Percentiles rank a stretch among this genome's conserved stretches.
phyloP scores from a whole-genome alignment of 2,329 filamentous ascomycete genomes.

The Botrytis aclada region DNA sequence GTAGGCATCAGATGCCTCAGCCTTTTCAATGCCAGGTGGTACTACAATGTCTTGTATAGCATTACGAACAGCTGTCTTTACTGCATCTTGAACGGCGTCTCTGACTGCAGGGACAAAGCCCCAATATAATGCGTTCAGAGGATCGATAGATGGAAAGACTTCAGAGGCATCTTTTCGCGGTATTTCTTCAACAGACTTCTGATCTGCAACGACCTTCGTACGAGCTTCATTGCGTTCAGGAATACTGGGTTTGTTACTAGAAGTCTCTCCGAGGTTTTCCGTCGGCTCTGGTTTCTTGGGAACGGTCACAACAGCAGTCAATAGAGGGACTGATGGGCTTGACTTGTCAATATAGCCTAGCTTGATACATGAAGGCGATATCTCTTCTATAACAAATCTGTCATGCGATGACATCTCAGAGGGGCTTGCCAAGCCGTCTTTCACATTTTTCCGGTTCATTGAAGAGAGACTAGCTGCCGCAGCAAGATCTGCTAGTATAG shows the following conservation, averaged over 20 bases:
- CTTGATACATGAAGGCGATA: slow-evolving; percentile 18
- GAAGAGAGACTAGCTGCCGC: slow-evolving; percentile 10
- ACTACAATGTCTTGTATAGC: slow-evolving; percentile 29
- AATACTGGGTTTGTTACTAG: slow-evolving; percentile 9
- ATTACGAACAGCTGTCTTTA: slow-evolving; percentile 32
- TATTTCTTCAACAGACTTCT: slow-evolving; percentile 19
- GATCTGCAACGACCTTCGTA: not conserved
- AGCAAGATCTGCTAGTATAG: slow-evolving; percentile 13
- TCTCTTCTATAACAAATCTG: slow-evolving; percentile 14
- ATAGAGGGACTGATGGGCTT: slow-evolving; percentile 8
- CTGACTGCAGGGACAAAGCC: slow-evolving; percentile 33
- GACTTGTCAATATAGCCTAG: slow-evolving; percentile 17
- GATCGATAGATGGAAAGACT: slow-evolving; percentile 14
- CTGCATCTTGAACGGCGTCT: slow-evolving; percentile 32
- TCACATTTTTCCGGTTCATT: not conserved
- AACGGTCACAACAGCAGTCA: slow-evolving; percentile 19
- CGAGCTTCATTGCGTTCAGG: slow-evolving; percentile 13
- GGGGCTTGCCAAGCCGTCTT: not conserved
- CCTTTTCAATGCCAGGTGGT: slow-evolving; percentile 25
- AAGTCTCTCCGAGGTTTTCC: not conserved
- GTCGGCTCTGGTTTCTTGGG: not conserved
- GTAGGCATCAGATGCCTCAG: slow-evolving; percentile 29
- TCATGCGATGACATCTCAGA: not conserved
- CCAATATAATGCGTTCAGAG: slow-evolving; percentile 32
- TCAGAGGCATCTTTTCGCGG: slow-evolving; percentile 3